Percentiles rank a stretch among this genome's conserved stretches.
Evolutionary conservation across 2,329 filamentous ascomycete species (phyloP).

Genomic region (Paecilomyces formosus): DNA sequence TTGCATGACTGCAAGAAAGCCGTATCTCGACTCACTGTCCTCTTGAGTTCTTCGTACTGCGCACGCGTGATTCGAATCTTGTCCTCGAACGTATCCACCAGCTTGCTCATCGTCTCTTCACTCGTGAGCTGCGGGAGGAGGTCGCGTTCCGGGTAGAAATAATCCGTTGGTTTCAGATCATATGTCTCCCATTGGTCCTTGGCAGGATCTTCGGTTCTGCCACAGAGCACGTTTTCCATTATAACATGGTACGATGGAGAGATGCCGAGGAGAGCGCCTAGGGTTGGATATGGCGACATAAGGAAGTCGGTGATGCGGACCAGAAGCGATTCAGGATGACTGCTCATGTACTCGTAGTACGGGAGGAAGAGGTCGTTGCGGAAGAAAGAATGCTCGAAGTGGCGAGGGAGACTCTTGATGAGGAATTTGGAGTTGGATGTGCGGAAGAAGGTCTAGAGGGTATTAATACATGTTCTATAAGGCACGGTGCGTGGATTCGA

Average conservation of each 20-base stretch:
- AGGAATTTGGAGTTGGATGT: slow-evolving; percentile 61
- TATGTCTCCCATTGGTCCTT: slow-evolving; percentile 59
- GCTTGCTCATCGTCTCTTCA: slow-evolving; percentile 56
- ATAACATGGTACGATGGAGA: slow-evolving; percentile 66
- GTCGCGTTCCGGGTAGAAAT: slow-evolving; percentile 70
- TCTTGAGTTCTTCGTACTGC: slow-evolving; percentile 51
- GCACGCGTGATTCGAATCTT: slow-evolving; percentile 52
- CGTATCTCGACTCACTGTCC: slow-evolving; percentile 54
- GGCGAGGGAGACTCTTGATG: slow-evolving; percentile 62
- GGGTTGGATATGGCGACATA: slow-evolving; percentile 45
- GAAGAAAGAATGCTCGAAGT: slow-evolving; percentile 66
- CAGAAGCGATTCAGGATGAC: slow-evolving; percentile 54
- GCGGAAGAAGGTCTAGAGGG: slow-evolving; percentile 57
- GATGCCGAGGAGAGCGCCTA: slow-evolving; percentile 54
- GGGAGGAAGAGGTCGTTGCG: slow-evolving; percentile 56
- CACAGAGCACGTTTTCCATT: slow-evolving; percentile 68
- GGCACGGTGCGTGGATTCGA: background rate
- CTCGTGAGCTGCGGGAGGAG: slow-evolving; percentile 56
- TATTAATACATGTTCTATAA: background rate
- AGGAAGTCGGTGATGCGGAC: slow-evolving; percentile 67
- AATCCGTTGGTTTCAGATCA: slow-evolving; percentile 66
- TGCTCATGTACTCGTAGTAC: slow-evolving; percentile 58
- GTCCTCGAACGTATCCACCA: slow-evolving; percentile 62
- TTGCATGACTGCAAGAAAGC: slow-evolving; percentile 55
- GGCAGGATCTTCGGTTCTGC: slow-evolving; percentile 41